Percentiles rank a stretch among this genome's conserved stretches.
Conservation (phyloP, 257 asterid genomes). For the Hygrophila difformis region DNA sequence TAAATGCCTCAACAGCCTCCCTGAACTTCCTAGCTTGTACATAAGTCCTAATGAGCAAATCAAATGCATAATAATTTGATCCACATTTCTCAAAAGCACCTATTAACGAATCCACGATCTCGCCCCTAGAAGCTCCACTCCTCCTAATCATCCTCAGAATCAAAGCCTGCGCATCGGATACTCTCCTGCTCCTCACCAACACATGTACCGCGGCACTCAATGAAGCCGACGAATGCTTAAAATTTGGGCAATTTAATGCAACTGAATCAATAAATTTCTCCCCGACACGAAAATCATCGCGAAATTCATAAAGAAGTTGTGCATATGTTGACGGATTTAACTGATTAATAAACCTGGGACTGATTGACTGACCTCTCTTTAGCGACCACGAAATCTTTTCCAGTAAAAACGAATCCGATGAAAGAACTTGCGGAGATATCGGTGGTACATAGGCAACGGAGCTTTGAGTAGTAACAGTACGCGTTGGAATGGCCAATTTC, state of each 20-base stretch:
- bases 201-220: conserved; percentile 50
- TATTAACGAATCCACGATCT: conserved; percentile 20
- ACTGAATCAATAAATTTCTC: conserved; percentile 45
- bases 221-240: conserved; percentile 53
- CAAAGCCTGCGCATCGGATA: conserved; percentile 64
- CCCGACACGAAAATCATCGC: conserved; percentile 33
- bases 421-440: conserved; percentile 13
- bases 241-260: conserved; percentile 38
- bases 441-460: conserved; percentile 6
- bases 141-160: conserved; percentile 64
- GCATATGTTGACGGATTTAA: conserved; percentile 43
- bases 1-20: conserved; percentile 62
- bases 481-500: conserved; percentile 7
- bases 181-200: conserved; percentile 41
- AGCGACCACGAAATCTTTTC: conserved; percentile 54
- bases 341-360: conserved; percentile 25
- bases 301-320: conserved; percentile 37
- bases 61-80: conserved; percentile 41
- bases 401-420: conserved; percentile 35
- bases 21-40: conserved; percentile 72
- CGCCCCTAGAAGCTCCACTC: conserved; percentile 49
- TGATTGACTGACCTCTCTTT: conserved; percentile 45
- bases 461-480: conserved; percentile 11
- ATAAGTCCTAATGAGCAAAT: conserved; percentile 57
- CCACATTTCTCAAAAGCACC: conserved; percentile 13